A percentile compares a stretch with the other conserved stretches of the same genome.
These are phyloP conservation scores for Ustilago crameri DNA, from an alignment of 1,284 basidiomycete genomes.

Conservation along the genomic window DNA sequence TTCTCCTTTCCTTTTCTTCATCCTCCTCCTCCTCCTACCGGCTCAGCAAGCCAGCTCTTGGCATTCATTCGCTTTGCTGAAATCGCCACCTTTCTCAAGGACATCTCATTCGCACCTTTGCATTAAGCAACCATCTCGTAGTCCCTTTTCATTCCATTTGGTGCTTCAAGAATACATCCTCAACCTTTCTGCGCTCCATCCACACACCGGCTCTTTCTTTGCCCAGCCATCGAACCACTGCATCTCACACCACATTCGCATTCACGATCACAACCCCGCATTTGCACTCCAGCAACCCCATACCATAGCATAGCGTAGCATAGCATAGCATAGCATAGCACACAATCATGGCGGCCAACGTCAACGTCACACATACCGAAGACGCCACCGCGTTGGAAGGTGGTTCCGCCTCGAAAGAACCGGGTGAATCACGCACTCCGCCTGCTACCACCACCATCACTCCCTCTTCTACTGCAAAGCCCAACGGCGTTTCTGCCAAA, in stretches of 20 bases:
- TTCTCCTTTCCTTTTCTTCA: no score
- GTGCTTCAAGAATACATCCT: no score
- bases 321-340: constrained; percentile 1
- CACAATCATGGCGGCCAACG: constrained; percentile 17
- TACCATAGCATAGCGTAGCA: not conserved
- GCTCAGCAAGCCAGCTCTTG: no score
- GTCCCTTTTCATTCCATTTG: no score
- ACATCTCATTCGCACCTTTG: no score
- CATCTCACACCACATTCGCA: not conserved
- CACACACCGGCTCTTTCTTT: no score
- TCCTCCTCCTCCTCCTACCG: no score
- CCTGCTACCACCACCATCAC: constrained; percentile 3
- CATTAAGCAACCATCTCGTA: no score
- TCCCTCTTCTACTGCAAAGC: constrained; percentile 1
- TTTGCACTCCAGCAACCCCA: not conserved
- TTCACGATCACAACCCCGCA: not conserved
- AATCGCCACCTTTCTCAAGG: no score
- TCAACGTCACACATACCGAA: constrained; percentile 32
- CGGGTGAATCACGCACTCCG: constrained; percentile 25
- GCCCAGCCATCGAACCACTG: no score
- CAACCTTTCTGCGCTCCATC: not conserved
- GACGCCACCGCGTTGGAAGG: constrained; percentile 39
- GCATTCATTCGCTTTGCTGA: no score
- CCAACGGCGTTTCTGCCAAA: constrained; percentile 7
- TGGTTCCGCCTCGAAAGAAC: constrained; percentile 41